phyloP scores from a whole-genome alignment of 164 flowering plant species.

The Tetrastigma voinierianum region DNA sequence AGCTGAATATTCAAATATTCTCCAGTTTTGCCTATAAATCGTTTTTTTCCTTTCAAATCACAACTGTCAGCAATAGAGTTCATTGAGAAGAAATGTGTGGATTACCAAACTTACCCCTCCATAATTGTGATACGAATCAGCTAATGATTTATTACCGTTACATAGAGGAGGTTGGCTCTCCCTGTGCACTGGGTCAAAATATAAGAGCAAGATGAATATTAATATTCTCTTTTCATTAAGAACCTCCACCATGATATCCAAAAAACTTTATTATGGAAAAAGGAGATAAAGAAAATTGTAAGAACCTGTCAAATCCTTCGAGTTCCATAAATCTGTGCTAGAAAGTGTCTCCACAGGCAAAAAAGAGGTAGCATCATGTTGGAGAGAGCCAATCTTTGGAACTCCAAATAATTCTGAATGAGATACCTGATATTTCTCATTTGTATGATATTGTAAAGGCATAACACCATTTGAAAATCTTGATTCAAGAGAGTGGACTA shows the following conservation, averaged over 20 bases:
- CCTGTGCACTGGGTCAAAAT: conserved; percentile 25
- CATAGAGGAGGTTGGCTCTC: conserved; percentile 17
- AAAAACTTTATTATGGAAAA: neutral
- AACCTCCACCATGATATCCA: neutral
- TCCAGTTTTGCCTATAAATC: too few species aligned
- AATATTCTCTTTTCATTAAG: neutral
- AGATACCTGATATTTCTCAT: conserved; percentile 73
- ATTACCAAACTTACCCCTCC: conserved; percentile 35
- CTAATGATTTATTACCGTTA: conserved; percentile 16
- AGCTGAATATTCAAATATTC: too few species aligned
- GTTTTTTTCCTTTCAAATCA: too few species aligned
- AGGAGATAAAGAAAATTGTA: neutral
- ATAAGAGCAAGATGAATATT: conserved; percentile 8
- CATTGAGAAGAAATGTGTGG: neutral
- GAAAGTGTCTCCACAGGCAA: conserved; percentile 16
- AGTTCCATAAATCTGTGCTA: conserved; percentile 16
- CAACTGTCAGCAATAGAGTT: too few species aligned
- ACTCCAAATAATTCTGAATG: conserved; percentile 33
- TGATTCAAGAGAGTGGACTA: conserved; percentile 30
- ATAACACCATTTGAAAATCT: conserved; percentile 61
- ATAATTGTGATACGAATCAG: conserved; percentile 18
- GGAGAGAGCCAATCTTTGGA: conserved; percentile 24
- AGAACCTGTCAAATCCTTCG: conserved; percentile 37
- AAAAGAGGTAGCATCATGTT: conserved; percentile 18
- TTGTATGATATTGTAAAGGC: conserved; percentile 84